These are phyloP conservation scores for Blastocystis hominis DNA, from an alignment of 352 stramenopile species.

Conservation along the genomic window DNA sequence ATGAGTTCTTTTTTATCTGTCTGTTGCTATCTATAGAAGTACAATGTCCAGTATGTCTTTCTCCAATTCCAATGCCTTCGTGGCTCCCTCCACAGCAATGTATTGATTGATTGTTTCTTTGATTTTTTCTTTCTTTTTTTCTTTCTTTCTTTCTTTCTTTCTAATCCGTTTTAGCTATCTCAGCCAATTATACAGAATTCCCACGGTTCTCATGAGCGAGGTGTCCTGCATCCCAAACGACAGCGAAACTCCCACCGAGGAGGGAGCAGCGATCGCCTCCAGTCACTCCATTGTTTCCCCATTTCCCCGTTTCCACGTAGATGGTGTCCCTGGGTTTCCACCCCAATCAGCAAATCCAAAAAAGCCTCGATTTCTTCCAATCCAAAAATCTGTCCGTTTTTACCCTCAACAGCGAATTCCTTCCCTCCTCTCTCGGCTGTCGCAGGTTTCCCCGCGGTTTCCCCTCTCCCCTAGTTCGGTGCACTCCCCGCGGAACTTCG, in stretches of 20 bases:
- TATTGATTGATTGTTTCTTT: background rate
- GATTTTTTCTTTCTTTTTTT: no score
- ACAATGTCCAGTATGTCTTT: background rate
- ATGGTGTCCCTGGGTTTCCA: conserved; percentile 21
- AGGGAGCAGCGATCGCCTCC: background rate
- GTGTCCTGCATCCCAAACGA: background rate
- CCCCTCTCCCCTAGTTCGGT: background rate
- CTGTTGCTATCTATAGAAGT: background rate
- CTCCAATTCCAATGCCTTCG: conserved; percentile 19
- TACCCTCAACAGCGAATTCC: background rate
- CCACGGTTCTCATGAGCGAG: background rate
- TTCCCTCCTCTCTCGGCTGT: conserved; percentile 17
- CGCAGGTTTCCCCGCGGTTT: background rate
- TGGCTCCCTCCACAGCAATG: conserved; percentile 33
- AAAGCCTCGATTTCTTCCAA: background rate
- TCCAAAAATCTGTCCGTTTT: background rate
- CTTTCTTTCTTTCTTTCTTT: no score
- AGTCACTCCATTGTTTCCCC: background rate
- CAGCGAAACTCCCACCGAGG: background rate
- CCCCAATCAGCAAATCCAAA: conserved; percentile 31
- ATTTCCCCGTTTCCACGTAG: background rate
- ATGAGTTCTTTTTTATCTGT: background rate
- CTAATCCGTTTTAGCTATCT: background rate
- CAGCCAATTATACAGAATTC: conserved; percentile 9
- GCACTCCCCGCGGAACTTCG: background rate